Conservation (phyloP, 129 eudicot genomes). For the Flaveria brownii region DNA sequence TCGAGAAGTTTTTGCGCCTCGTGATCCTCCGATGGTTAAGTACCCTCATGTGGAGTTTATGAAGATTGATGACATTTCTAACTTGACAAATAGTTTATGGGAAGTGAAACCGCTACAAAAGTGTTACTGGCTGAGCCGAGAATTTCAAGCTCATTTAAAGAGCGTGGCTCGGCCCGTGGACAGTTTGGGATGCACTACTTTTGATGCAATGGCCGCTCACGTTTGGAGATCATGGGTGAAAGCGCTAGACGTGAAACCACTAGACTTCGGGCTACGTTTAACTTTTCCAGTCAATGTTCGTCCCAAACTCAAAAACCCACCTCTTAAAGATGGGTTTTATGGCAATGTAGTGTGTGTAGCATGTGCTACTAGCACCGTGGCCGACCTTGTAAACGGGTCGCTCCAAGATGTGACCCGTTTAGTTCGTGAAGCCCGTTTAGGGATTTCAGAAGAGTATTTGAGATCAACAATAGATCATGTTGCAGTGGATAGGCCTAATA, state of each 20-base stretch:
- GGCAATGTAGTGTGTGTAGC: slow-evolving; percentile 89
- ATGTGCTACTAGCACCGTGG: slow-evolving; percentile 69
- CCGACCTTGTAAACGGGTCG: slow-evolving; percentile 44
- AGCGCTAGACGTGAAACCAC: slow-evolving; percentile 71
- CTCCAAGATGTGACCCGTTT: slow-evolving; percentile 45
- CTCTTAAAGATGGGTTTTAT: slow-evolving; percentile 69
- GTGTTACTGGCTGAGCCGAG: slow-evolving; percentile 65
- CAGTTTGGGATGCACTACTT: slow-evolving; percentile 56
- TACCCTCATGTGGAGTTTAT: slow-evolving; percentile 77
- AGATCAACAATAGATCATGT: slow-evolving; percentile 78
- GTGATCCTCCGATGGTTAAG: slow-evolving; percentile 59
- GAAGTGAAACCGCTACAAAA: slow-evolving; percentile 67
- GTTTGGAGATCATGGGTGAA: slow-evolving; percentile 90
- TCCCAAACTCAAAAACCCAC: slow-evolving; percentile 48
- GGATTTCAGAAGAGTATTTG: slow-evolving; percentile 68
- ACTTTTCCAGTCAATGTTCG: slow-evolving; percentile 78
- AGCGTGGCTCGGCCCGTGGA: slow-evolving; percentile 43
- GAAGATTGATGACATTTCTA: slow-evolving; percentile 62
- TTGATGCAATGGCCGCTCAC: slow-evolving; percentile 87
- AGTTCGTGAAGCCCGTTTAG: slow-evolving; percentile 67
- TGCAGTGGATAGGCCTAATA: slow-evolving; percentile 61
- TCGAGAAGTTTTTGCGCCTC: slow-evolving; percentile 64
- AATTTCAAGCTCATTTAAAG: slow-evolving; percentile 59
- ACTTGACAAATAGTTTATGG: slow-evolving; percentile 66
- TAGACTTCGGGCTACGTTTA: slow-evolving; percentile 63